A percentile compares a stretch with the other conserved stretches of the same genome.
Evolutionary conservation across 1,284 basidiomycete species (phyloP).

Genomic region (Tylopilus sp.): DNA sequence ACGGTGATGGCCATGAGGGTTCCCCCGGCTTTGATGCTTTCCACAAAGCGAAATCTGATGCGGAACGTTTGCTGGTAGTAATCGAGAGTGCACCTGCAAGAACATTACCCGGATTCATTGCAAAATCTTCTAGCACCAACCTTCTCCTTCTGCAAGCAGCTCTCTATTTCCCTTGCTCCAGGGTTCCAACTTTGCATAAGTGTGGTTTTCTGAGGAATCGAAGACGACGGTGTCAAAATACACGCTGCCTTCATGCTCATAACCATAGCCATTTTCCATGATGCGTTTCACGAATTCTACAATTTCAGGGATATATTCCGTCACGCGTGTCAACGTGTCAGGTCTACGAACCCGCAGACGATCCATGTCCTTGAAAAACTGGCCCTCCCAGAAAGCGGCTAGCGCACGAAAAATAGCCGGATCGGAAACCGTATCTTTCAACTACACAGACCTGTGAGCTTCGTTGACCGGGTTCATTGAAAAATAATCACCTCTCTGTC

Average conservation of each 20-base stretch:
- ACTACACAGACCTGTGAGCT: conserved; percentile 41
- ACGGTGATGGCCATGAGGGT: conserved; percentile 94
- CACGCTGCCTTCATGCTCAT: conserved; percentile 84
- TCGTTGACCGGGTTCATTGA: neutral
- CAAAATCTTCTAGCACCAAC: conserved; percentile 35
- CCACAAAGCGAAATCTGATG: conserved; percentile 96
- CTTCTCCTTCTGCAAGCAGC: conserved; percentile 91
- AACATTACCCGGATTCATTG: conserved; percentile 1
- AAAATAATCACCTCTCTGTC: conserved; percentile 63
- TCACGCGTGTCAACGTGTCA: conserved; percentile 91
- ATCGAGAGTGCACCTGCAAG: conserved; percentile 59
- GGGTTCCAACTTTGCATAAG: conserved; percentile 95
- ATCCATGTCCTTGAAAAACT: conserved; percentile 93
- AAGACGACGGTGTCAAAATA: conserved; percentile 95
- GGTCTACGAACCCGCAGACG: conserved; percentile 84
- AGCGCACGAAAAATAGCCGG: conserved; percentile 83
- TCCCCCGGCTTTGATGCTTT: conserved; percentile 98
- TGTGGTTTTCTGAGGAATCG: conserved; percentile 68
- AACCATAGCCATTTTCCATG: conserved; percentile 87
- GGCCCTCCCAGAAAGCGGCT: conserved; percentile 86
- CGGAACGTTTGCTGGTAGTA: conserved; percentile 57
- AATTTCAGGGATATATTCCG: conserved; percentile 96
- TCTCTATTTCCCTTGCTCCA: conserved; percentile 94
- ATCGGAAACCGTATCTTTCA: conserved; percentile 80
- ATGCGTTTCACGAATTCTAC: conserved; percentile 87